Percentiles rank a stretch among this genome's conserved stretches.
Evolutionary conservation across 768 basidiomycete genomes (phyloP).

Genomic region (Calvatia gigantea): DNA sequence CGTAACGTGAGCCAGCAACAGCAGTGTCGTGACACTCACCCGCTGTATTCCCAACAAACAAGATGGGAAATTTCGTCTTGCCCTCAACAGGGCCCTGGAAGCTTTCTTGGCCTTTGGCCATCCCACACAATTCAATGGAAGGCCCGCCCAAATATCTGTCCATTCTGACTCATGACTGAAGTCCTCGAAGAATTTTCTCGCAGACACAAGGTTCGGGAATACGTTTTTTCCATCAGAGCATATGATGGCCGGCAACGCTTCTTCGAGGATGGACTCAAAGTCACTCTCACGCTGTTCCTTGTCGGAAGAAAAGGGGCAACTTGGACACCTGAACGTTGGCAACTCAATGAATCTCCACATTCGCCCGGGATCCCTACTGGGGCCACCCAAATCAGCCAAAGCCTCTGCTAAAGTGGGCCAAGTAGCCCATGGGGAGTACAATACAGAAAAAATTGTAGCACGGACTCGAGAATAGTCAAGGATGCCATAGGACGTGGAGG

Average conservation of each 20-base stretch:
- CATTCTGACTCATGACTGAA: conserved; percentile 24
- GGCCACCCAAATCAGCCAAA: conserved; percentile 28
- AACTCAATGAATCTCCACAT: conserved; percentile 20
- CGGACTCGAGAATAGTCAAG: conserved; percentile 33
- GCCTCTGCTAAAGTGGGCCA: conserved; percentile 33
- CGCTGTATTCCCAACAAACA: conserved; percentile 38
- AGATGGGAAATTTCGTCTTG: conserved; percentile 36
- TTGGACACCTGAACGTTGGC: conserved; percentile 26
- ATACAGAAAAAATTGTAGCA: conserved; percentile 23
- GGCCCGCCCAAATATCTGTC: conserved; percentile 27
- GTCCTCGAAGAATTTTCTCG: conserved; percentile 25
- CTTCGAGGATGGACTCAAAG: conserved; percentile 9
- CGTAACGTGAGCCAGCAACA: background rate
- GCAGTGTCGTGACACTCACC: conserved; percentile 18
- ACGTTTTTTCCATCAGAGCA: conserved; percentile 35
- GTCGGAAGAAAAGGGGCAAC: background rate
- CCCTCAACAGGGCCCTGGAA: conserved; percentile 30
- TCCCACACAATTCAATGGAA: conserved; percentile 15
- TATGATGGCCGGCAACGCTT: conserved; percentile 21
- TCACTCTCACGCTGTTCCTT: conserved; percentile 19
- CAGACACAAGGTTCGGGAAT: conserved; percentile 22
- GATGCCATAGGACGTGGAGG: conserved; percentile 28
- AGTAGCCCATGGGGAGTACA: conserved; percentile 31
- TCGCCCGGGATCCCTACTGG: conserved; percentile 23
- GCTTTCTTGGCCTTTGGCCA: conserved; percentile 13